phyloP scores from a whole-genome alignment of 208 protist genomes.

The Leishmania major region DNA sequence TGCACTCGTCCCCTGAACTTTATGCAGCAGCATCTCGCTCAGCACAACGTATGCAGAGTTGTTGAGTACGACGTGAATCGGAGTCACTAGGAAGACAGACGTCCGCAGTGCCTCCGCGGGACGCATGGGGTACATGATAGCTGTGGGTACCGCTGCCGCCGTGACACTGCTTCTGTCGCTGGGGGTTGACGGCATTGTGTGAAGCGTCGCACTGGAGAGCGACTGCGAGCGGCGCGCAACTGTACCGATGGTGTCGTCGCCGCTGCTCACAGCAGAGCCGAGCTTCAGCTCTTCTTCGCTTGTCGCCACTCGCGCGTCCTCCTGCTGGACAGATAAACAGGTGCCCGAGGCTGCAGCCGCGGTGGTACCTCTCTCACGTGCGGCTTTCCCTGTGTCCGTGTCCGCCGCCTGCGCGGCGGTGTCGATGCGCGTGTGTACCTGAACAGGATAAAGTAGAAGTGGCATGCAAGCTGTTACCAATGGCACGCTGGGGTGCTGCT shows the following conservation, averaged over 20 bases:
- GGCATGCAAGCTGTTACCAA: constrained; percentile 24
- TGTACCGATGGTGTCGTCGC: neutral
- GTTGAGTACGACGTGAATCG: constrained; percentile 30
- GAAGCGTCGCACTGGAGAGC: constrained; percentile 14
- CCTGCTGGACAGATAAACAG: neutral
- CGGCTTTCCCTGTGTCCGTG: neutral
- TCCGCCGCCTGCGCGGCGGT: neutral
- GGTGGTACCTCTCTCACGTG: neutral
- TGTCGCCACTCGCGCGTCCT: neutral
- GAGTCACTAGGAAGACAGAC: constrained; percentile 26
- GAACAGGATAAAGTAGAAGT: constrained; percentile 25
- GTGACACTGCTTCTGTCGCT: neutral
- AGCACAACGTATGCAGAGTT: constrained; percentile 27
- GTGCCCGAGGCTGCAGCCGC: neutral
- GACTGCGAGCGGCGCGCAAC: neutral
- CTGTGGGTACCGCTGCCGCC: neutral
- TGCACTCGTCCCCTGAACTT: neutral
- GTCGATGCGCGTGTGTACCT: constrained; percentile 19
- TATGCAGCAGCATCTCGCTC: constrained; percentile 15
- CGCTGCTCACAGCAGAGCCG: neutral
- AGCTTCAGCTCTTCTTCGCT: neutral
- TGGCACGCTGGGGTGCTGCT: neutral
- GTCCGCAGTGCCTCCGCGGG: neutral
- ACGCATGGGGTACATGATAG: neutral
- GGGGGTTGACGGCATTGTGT: constrained; percentile 28